Base-by-base conservation (phyloP, 176 grass and related monocot genomes). In the Triticum timopheevii region DNA sequence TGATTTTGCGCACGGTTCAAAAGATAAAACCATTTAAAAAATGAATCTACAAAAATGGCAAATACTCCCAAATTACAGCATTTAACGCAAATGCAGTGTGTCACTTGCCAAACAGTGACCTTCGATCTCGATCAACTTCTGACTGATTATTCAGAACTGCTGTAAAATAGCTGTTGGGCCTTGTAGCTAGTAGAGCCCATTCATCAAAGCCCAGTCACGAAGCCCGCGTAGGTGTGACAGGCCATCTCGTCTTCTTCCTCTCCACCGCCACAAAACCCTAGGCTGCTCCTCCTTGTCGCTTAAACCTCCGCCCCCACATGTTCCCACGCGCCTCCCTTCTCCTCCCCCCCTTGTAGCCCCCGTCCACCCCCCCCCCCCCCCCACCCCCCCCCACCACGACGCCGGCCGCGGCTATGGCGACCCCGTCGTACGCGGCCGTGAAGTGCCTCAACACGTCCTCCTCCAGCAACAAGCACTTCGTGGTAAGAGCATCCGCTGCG, bases 401-500 rank as follows among this genome's bases (percentile, higher is more conserved):
- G 38, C 16, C 82, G 69, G 54, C 16, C 17, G 82, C 80, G 66
- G 8, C 79, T 62, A 98, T 98, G 95, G 89, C 91, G 80, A 92
- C 82, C 77, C 85, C 93, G 23, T 84, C 87, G 39, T 54, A 88
- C 52, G 80, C 85, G 44, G 63, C 88, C 67, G 93, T 98, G 76
- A 95, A 98, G 90, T 93, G 91, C 69, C 93, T 95, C 74, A 93
- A 98, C 78, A 98, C 93, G 4, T 93, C 75, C 19, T 86, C 89
- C 6, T 67, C 82, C 30, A 92, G 95, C 76, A 77, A 88, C 74
- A 92, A 90, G 86, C 93, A 89, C 86, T 98, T 98, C 84, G 84
- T 90, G 76, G 95, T 93, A 93, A 88, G 54, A 44, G 79, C 80
- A 78, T 85, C 28, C 19, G 6, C 59, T 35, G 56, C 61, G 19